These are phyloP conservation scores for Tilletia horrida DNA, from an alignment of 1,284 basidiomycete genomes.

Conservation along the genomic window DNA sequence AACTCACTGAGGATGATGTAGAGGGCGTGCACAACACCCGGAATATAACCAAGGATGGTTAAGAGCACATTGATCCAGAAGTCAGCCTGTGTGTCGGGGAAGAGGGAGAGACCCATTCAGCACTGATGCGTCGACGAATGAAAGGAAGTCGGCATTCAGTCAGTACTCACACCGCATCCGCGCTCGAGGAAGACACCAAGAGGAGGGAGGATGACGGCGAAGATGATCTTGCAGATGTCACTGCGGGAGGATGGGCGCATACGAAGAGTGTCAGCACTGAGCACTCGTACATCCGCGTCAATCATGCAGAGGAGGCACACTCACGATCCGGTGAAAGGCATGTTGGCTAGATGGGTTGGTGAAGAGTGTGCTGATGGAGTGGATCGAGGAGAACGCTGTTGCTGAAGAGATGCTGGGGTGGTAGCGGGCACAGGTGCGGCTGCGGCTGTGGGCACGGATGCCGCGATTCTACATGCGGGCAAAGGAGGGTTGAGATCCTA, in stretches of 20 bases:
- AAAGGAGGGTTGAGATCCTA: too few relatives aligned
- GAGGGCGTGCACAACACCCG: slow-evolving; percentile 48
- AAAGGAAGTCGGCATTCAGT: neutral
- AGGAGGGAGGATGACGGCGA: slow-evolving; percentile 35
- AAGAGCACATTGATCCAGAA: slow-evolving; percentile 38
- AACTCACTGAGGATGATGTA: slow-evolving; percentile 44
- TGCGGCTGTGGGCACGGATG: neutral
- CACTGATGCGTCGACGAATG: neutral
- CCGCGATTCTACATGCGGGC: too few relatives aligned
- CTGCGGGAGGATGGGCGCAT: neutral
- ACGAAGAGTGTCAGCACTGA: neutral
- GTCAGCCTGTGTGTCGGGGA: slow-evolving; percentile 6
- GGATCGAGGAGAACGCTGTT: too few relatives aligned
- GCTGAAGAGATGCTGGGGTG: too few relatives aligned
- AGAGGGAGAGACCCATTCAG: neutral
- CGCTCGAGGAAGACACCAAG: slow-evolving; percentile 40
- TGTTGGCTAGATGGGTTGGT: neutral
- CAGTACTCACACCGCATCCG: slow-evolving; percentile 28
- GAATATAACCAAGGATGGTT: slow-evolving; percentile 44
- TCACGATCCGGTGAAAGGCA: slow-evolving; percentile 18
- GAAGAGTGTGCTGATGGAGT: neutral
- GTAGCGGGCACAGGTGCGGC: neutral
- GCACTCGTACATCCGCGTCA: too few relatives aligned
- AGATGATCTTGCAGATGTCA: slow-evolving; percentile 30
- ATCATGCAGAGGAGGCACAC: neutral